phyloP scores from a whole-genome alignment of 2,329 filamentous ascomycete species.

The Dendrostoma leiphaemia region DNA sequence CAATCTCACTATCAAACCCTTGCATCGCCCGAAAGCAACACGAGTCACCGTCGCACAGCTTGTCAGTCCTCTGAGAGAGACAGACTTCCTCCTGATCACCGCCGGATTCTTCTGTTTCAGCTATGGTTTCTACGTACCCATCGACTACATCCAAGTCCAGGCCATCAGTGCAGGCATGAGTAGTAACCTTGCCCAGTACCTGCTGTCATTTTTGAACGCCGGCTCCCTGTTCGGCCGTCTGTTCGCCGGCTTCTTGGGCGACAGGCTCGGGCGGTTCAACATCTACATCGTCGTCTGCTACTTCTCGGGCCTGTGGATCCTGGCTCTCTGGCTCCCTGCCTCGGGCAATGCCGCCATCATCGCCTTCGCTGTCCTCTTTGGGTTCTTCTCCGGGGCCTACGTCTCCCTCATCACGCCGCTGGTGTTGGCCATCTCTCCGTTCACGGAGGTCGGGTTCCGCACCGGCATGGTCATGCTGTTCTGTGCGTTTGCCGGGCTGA shows the following conservation, averaged over 20 bases:
- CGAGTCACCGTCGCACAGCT: constrained; percentile 12
- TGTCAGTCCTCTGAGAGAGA: constrained; percentile 21
- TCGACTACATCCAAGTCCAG: constrained; percentile 24
- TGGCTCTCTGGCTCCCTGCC: constrained; percentile 32
- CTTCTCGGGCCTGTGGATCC: constrained; percentile 29
- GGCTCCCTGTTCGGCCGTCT: constrained; percentile 21
- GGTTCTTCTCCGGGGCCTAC: constrained; percentile 27
- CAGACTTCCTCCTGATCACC: constrained; percentile 20
- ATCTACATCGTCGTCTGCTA: constrained; percentile 39
- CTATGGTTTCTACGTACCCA: constrained; percentile 26
- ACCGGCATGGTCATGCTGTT: constrained; percentile 46
- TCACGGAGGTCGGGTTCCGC: constrained; percentile 51
- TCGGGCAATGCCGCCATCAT: constrained; percentile 19
- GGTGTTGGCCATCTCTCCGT: constrained; percentile 47
- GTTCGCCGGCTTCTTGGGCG: constrained; percentile 18
- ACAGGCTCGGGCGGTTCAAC: constrained; percentile 23
- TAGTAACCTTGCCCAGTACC: constrained; percentile 22
- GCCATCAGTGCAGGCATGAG: constrained; percentile 21
- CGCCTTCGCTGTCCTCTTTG: constrained; percentile 26
- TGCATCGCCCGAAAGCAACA: constrained; percentile 5
- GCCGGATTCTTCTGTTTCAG: constrained; percentile 22
- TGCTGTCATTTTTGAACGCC: constrained; percentile 27
- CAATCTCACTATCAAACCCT: constrained; percentile 23
- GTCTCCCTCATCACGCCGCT: constrained; percentile 25
- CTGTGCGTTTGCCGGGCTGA: constrained; percentile 54